These are phyloP conservation scores for Neurospora sp. DNA, from an alignment of 2,329 filamentous ascomycete species.

Conservation along the genomic window DNA sequence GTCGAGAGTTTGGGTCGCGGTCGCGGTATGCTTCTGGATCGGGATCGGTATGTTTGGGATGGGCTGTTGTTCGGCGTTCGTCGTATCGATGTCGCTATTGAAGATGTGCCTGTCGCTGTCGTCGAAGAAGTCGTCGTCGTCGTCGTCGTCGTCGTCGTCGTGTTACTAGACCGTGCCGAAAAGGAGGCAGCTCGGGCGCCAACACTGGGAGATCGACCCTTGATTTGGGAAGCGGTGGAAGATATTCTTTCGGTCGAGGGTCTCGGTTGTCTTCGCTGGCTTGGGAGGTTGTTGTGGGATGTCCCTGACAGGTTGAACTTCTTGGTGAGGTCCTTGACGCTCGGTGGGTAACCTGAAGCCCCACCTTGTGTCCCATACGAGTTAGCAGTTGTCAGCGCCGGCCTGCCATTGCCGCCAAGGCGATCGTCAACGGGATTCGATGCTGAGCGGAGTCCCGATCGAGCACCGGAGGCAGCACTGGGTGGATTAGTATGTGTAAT, in stretches of 20 bases:
- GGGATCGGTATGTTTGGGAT: neutral
- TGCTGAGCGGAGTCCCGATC: constrained; percentile 39
- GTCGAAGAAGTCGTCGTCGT: neutral
- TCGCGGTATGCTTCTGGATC: neutral
- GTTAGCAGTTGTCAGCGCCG: constrained; percentile 18
- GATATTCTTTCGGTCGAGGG: neutral
- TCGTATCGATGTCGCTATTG: neutral
- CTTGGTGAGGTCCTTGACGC: constrained; percentile 71
- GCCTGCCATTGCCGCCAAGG: constrained; percentile 24
- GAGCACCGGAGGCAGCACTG: constrained; percentile 20
- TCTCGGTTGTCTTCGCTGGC: neutral
- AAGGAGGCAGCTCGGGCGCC: neutral
- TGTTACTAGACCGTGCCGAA: neutral
- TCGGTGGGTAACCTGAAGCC: constrained; percentile 38
- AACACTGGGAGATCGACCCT: neutral
- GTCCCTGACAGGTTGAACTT: constrained; percentile 56
- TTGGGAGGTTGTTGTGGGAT: neutral
- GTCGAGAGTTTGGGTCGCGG: neutral
- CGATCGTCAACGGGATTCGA: constrained; percentile 46
- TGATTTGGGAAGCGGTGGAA: neutral
- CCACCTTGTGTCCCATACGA: constrained; percentile 6
- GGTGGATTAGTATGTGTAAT: constrained; percentile 30
- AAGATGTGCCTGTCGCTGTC: neutral
- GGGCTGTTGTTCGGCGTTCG: neutral
- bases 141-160: neutral